These are phyloP conservation scores for Synchytrium microbalum DNA, from an alignment of 371 early-diverging fungal genomes.

Conservation along the genomic window DNA sequence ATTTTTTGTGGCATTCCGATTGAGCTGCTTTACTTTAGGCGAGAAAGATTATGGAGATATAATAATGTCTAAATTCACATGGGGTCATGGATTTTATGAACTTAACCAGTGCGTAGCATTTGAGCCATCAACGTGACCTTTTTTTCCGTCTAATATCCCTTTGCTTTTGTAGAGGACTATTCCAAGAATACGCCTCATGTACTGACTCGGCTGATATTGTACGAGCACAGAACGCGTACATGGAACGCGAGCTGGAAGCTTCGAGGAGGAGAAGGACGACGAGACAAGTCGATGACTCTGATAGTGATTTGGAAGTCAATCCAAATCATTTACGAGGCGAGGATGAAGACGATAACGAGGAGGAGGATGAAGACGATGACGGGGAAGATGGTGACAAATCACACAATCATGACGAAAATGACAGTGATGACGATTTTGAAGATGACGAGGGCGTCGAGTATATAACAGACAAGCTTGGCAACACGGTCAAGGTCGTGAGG, in stretches of 20 bases:
- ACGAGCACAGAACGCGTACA: conserved; percentile 69
- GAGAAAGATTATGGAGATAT: conserved; percentile 77
- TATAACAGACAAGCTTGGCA: conserved; percentile 24
- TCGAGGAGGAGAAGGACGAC: conserved; percentile 10
- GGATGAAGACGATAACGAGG: conserved; percentile 16
- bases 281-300: conserved; percentile 11
- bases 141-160: neutral
- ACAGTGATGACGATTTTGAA: conserved; percentile 17
- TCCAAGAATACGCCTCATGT: conserved; percentile 79
- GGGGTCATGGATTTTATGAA: conserved; percentile 94
- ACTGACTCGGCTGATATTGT: conserved; percentile 76
- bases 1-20: neutral
- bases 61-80: conserved; percentile 87
- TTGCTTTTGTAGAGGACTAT: conserved; percentile 43
- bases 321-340: neutral
- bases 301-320: conserved; percentile 8
- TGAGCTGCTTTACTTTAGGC: conserved; percentile 38
- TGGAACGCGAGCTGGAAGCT: conserved; percentile 18
- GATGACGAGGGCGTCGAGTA: conserved; percentile 8
- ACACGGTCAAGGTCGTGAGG: conserved; percentile 16
- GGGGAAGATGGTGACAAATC: conserved; percentile 20
- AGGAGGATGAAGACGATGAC: conserved; percentile 14
- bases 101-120: conserved; percentile 52
- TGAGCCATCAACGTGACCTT: neutral
- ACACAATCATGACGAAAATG: conserved; percentile 15